Evolutionary conservation across 2,329 filamentous ascomycete species (phyloP), one percentile per base, ranked within the genome.

Genomic region (Clonostachys byssicola): DNA sequence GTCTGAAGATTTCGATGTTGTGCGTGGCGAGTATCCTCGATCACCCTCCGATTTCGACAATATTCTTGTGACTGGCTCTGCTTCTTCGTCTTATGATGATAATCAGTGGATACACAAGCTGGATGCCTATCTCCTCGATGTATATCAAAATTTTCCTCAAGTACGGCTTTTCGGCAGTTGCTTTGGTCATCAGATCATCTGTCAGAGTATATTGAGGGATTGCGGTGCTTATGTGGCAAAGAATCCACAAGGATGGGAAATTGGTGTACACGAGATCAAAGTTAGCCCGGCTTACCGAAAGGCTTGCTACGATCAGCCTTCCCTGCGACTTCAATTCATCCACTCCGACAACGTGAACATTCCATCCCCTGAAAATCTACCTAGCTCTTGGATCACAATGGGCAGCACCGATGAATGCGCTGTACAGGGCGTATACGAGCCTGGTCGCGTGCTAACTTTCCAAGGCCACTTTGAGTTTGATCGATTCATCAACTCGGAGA

Each of bases 401-500:
- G 62, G 62, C 2, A 38, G 43, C 0, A 54, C 54, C 4, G 40
- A 55, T 2, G 58, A 65, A 44, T 73, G 69, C 50, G 52, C 48
- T 0, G 54, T 68, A 6, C 68, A 73, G 47, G 71, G 70, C 0
- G 46, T 71, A 6, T 70, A 66, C 48, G 52, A 68, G 47, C 54
- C 61, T 2, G 62, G 64, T 0, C 56, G 66, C 1, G 55, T 73
- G 1, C 54, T 74, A n/a, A 73, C 68, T 0, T 64, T 63, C 23
- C 68, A 72, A 43, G 69, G 69, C 0, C 68, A 72, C 50, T 70
- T 68, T 18, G 70, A 73, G 46, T 74, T 73, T 52, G 65, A 72
- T 49, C 47, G 56, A 0, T 70, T 68, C 46, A 55, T 72, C 12
- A 71, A 67, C 45, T 53, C 57, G 1, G 65, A 71, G 55, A 64